Base-by-base conservation (phyloP, 805 yeast genomes). In the Yamadazyma tumulicola region DNA sequence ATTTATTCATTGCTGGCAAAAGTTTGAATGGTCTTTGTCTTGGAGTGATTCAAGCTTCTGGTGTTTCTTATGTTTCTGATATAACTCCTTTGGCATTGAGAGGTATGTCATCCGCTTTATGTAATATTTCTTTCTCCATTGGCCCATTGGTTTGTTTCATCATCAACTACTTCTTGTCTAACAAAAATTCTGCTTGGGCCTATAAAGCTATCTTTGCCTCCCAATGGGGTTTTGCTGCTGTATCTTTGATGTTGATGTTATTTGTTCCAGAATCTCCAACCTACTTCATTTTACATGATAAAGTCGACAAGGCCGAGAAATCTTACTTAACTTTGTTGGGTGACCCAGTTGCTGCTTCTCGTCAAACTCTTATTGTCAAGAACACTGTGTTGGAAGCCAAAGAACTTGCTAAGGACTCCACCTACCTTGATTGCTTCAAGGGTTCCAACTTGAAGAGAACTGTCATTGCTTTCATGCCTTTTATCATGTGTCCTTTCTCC, bases 201-300 rank as follows among this genome's bases (percentile, higher is more conserved):
- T 77, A 72, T 52, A 61, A 64, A 38, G 59, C 72, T 22, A 81
- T 81, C 7, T 74, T 72, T 47, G 79, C 75, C 4, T 40, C 75
- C 11, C 83, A 77, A 55, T 77, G 81, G 81, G 49, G 63, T 3
- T 77, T 79, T 79, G 70, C 76, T 8, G 49, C 64, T 6, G 74
- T 75, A 26, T 46, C 76, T 13, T 43, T 67, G 16, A 45, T 61
- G 29, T 61, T 64, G 11, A 59, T 67, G 5, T 55, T 36, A 32
- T 51, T 70, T 6, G 70, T 75, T 29, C 81, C 81, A 7, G 80
- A 75, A 35, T 70, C 77, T 4, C 81, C 81, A 19, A 68, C 73
- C 67, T 75, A 75, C 74, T 51, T 73, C 27, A 63, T 68, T 3
- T 61, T 67, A 31, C 57, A 61, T 40, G 69, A 68, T 5, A 49